Base-by-base conservation (phyloP, 164 flowering plant genomes). In the Hamamelis virginiana region DNA sequence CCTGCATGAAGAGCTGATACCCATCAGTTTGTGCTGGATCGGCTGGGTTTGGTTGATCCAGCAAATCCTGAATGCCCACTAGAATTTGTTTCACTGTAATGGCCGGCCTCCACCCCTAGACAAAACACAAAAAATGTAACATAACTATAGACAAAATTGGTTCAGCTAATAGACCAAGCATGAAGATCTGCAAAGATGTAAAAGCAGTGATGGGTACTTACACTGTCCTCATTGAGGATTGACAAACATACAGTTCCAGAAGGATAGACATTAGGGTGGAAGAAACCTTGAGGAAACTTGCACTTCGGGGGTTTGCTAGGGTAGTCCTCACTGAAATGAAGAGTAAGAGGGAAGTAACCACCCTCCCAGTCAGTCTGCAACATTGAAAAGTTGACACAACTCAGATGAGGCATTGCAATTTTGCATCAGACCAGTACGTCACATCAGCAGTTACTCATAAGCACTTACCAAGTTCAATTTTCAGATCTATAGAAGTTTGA, bases 11-110 rank as follows among this genome's bases (percentile, higher is more conserved):
- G 70, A 94, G 85, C 33, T 91, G 97, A 80, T 92, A 94, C 33
- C 97, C 97, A 41, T 94, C 98, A 44, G 97, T 91, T 78, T 94
- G 98, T 1, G 98, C 97, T 68, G 98, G 98, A 84, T 92, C 97
- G 9, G 83, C 77, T 59, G 97, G 91, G 68, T 94, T 94, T 4
- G 98, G 98, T 72, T 85, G 86, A 69, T 92, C 95, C 68, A 94
- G 84, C 78, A 94, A 75, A 77, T 94, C 98, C 70, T 94, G 97
- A 65, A 94, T 92, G 26, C 97, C 98, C 5, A 92, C 88, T 45
- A 92, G 84, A 64, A 94, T 92, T 69, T 94, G 98, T 76, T 89
- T 94, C 77, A 94, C 97, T 6, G 98, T 92, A 67, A 94, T 94
- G 26, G 98, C 98, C 22, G 97, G 98, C 76, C 98, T 91, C 97